Conservation (phyloP, 2,329 filamentous ascomycete genomes). For the Cladophialophora psammophila region DNA sequence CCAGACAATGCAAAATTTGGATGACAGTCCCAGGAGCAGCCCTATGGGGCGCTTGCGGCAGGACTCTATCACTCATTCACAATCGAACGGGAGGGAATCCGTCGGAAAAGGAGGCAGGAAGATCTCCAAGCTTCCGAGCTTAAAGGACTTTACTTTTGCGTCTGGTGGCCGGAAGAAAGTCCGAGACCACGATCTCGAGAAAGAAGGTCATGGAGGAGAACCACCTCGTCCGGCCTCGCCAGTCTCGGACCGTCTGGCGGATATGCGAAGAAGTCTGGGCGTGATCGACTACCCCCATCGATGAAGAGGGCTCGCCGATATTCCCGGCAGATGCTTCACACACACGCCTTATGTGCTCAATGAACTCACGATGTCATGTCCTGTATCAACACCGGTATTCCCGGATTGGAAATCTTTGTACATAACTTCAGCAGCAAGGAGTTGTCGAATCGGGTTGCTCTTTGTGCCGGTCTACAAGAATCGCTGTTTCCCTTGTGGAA, state of each 20-base stretch:
- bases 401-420: not conserved
- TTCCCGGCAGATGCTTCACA: not conserved
- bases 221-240: slow-evolving; percentile 14
- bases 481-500: not conserved
- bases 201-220: not conserved
- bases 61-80: slow-evolving; percentile 28
- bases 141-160: slow-evolving; percentile 29
- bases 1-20: slow-evolving; percentile 21
- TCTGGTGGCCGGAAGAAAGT: slow-evolving; percentile 23
- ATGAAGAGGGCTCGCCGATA: not conserved
- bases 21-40: slow-evolving; percentile 19
- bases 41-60: slow-evolving; percentile 30
- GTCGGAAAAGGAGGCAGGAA: slow-evolving; percentile 29
- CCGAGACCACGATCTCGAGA: slow-evolving; percentile 12
- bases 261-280: slow-evolving; percentile 35
- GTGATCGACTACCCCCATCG: slow-evolving; percentile 20
- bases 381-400: slow-evolving; percentile 17
- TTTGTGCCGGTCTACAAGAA: not conserved
- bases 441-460: not conserved
- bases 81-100: slow-evolving; percentile 16
- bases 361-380: slow-evolving; percentile 24
- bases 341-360: slow-evolving; percentile 17
- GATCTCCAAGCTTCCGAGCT: slow-evolving; percentile 30
- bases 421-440: not conserved
- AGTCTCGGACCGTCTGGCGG: slow-evolving; percentile 29